Percentiles rank a stretch among this genome's conserved stretches.
phyloP scores from a whole-genome alignment of 192 early-diverging fungal species.

The Jimgerdemannia flammicorona region DNA sequence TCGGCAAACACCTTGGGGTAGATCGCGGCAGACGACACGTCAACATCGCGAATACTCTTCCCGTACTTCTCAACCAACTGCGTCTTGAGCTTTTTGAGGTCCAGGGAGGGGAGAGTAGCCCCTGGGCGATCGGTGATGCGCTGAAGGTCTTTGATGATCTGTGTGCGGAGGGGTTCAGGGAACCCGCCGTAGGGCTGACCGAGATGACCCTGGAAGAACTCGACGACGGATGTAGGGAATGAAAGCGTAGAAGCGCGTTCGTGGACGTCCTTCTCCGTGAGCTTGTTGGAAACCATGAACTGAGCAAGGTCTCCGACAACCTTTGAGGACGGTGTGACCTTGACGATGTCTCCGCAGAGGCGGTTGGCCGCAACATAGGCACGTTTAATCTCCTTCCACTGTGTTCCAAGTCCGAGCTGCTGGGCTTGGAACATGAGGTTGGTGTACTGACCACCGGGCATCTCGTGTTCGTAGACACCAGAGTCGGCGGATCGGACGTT shows the following conservation, averaged over 20 bases:
- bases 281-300: constrained; percentile 93
- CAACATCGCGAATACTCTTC: constrained; percentile 75
- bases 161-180: constrained; percentile 81
- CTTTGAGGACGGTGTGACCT: constrained; percentile 98
- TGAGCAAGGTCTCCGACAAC: constrained; percentile 98
- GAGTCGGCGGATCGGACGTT: constrained; percentile 86
- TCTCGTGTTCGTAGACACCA: constrained; percentile 93
- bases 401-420: constrained; percentile 87
- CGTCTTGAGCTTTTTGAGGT: constrained; percentile 70
- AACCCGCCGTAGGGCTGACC: constrained; percentile 95
- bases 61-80: constrained; percentile 82
- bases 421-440: constrained; percentile 98
- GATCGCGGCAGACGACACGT: constrained; percentile 83
- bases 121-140: constrained; percentile 87
- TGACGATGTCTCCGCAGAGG: constrained; percentile 94
- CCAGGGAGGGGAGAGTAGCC: constrained; percentile 69
- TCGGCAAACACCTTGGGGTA: constrained; percentile 94
- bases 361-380: constrained; percentile 89
- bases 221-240: constrained; percentile 92
- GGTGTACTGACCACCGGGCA: constrained; percentile 98
- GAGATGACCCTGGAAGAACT: constrained; percentile 96
- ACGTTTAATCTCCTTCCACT: constrained; percentile 92
- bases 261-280: constrained; percentile 69
- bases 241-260: constrained; percentile 75
- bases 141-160: constrained; percentile 74